phyloP scores from a whole-genome alignment of 78 protist genomes.

The Dictyostelium brefeldianum region DNA sequence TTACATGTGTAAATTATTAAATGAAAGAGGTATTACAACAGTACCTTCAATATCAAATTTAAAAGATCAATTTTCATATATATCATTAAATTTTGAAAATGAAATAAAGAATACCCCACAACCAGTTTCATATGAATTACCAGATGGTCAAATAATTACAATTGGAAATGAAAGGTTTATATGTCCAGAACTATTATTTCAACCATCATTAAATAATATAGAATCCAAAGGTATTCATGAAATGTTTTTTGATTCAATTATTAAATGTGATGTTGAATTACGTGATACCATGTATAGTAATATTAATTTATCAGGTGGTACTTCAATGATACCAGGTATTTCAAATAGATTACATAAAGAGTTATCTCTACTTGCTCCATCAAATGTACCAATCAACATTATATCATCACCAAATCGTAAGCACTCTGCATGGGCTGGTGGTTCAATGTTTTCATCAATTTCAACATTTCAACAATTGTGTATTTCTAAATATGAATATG shows the following conservation, averaged over 20 bases:
- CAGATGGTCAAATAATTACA: slow-evolving; percentile 81
- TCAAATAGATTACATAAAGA: slow-evolving; percentile 57
- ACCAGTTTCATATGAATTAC: too few relatives aligned
- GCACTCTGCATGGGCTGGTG: slow-evolving; percentile 90
- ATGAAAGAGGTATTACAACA: slow-evolving; percentile 8
- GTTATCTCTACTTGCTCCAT: slow-evolving; percentile 59
- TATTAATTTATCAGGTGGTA: slow-evolving; percentile 89
- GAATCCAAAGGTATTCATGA: slow-evolving; percentile 80
- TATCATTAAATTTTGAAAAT: too few relatives aligned
- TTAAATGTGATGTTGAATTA: slow-evolving; percentile 67
- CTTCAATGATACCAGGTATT: slow-evolving; percentile 32
- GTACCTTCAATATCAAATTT: slow-evolving; percentile 70
- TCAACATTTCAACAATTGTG: slow-evolving; percentile 76
- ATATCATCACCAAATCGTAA: slow-evolving; percentile 80
- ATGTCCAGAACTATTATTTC: slow-evolving; percentile 93
- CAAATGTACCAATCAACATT: slow-evolving; percentile 33
- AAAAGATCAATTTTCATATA: slow-evolving; percentile 61
- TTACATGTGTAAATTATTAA: slow-evolving; percentile 94
- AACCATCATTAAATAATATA: slow-evolving; percentile 88
- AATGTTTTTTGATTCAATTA: slow-evolving; percentile 47
- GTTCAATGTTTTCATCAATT: slow-evolving; percentile 84
- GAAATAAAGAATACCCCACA: too few relatives aligned
- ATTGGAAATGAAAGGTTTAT: slow-evolving; percentile 89
- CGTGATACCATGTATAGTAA: slow-evolving; percentile 56
- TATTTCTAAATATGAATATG: slow-evolving; percentile 84